Evolutionary conservation across 495 filamentous ascomycete species (phyloP).

Genomic region (Talaromyces borbonicus): DNA sequence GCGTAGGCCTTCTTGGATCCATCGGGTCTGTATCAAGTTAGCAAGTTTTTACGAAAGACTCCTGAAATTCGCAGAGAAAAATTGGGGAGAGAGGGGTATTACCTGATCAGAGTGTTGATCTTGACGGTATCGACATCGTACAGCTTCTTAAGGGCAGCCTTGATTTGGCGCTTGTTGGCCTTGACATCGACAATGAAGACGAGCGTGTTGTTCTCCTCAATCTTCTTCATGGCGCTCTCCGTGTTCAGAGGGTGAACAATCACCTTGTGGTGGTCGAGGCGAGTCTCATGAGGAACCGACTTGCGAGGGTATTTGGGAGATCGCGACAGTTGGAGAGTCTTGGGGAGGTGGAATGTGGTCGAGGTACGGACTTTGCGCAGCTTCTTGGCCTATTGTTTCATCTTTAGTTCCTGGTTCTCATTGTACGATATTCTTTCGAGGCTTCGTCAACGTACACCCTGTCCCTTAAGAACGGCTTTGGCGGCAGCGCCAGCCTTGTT

Average conservation of each 20-base stretch:
- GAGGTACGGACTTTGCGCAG: constrained; percentile 80
- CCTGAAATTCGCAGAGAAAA: too few relatives aligned
- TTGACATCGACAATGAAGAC: constrained; percentile 98
- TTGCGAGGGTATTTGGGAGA: constrained; percentile 94
- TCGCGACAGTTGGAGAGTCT: constrained; percentile 86
- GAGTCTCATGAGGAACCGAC: constrained; percentile 79
- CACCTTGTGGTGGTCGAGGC: constrained; percentile 87
- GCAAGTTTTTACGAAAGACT: background rate
- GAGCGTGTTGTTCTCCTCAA: constrained; percentile 99
- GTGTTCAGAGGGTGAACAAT: constrained; percentile 86
- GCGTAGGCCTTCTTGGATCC: constrained; percentile 98
- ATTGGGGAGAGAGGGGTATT: constrained; percentile 4
- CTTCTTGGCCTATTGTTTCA: constrained; percentile 70
- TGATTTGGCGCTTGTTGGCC: constrained; percentile 99
- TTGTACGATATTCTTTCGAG: constrained; percentile 3
- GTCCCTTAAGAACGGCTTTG: constrained; percentile 85
- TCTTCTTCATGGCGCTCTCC: constrained; percentile 99
- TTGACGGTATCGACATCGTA: constrained; percentile 97
- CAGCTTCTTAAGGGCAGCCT: constrained; percentile 94
- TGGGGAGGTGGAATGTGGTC: constrained; percentile 95
- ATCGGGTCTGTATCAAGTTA: constrained; percentile 58
- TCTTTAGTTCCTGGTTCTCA: constrained; percentile 20
- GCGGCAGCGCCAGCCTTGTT: constrained; percentile 82
- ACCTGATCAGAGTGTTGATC: constrained; percentile 99
- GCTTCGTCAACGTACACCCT: constrained; percentile 49